Percentiles rank a stretch among this genome's conserved stretches.
Conservation (phyloP, 139 green algal genomes). For the Microglena sp. region DNA sequence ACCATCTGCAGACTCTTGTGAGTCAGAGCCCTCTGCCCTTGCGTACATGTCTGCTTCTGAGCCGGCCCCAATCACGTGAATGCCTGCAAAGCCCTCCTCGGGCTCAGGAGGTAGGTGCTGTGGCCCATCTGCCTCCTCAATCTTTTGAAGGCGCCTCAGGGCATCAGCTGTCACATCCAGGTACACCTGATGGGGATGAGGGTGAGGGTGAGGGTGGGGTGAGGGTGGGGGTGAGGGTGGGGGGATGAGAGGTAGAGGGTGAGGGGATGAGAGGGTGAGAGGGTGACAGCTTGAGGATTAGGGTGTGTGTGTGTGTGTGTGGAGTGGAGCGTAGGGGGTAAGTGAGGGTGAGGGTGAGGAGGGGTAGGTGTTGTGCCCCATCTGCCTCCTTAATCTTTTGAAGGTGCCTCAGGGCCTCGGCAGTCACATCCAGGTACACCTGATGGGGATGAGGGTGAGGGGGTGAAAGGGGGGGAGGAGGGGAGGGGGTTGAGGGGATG, state of each 20-base stretch:
- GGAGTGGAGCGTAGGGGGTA: too few relatives aligned
- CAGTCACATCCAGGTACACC: slow-evolving; percentile 22
- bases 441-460: neutral
- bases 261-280: too few relatives aligned
- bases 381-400: neutral
- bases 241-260: slow-evolving; percentile 14
- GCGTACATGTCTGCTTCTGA: too few relatives aligned
- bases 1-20: too few relatives aligned
- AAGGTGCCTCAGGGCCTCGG: neutral
- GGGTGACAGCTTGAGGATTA: too few relatives aligned
- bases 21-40: too few relatives aligned
- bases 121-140: neutral
- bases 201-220: neutral
- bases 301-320: too few relatives aligned
- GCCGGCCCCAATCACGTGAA: too few relatives aligned
- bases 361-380: neutral
- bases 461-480: too few relatives aligned
- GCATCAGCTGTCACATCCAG: slow-evolving; percentile 22
- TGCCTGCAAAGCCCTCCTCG: too few relatives aligned
- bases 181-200: slow-evolving; percentile 4
- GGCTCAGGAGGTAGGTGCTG: neutral
- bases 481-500: too few relatives aligned
- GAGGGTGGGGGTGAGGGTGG: neutral
- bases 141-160: neutral
- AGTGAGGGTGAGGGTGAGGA: too few relatives aligned